Evolutionary conservation across 202 grass and related monocot species (phyloP), one percentile per base, ranked within the genome.

Genomic region (Musa balbisiana): DNA sequence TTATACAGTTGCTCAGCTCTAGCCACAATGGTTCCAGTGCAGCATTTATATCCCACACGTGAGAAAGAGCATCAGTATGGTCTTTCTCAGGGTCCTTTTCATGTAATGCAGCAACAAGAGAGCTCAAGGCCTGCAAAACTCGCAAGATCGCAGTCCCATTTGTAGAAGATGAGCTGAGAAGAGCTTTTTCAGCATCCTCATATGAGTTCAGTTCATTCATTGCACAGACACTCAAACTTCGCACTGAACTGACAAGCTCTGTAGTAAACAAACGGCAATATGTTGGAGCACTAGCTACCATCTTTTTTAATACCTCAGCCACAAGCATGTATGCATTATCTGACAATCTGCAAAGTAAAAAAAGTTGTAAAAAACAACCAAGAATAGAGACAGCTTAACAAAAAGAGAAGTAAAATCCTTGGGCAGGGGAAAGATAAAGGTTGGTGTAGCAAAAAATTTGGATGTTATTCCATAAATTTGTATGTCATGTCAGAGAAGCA

Each of bases 201-300:
- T 92, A 95, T 74, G 85, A 79, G 11, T 79, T 82, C 75, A 99
- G 83, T 78, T 99, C 95, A 33, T 88, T 95, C 91, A 95, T 99
- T 50, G 95, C 95, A 78, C 83, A 76, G 0, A 74, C 66, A 73
- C 87, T 90, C 71, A 99, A 78, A 78, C 82, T 95, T 87, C 89
- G 84, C 83, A 99, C 91, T 22, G 95, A 99, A 80, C 59, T 79
- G 71, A 89, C 80, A 83, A 99, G 87, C 75, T 95, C 95, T 62
- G 92, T 95, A 80, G 91, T 99, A 80, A 99, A 99, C 78, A 95
- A 88, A 68, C 85, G 89, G 78, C 91, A 95, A 81, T 92, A 90
- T 54, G 74, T 82, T 62, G 91, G 91, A 78, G 95, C 91, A 73
- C 91, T 77, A 67, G 91, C 81, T 53, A 99, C 95, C 76, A 99